Evolutionary conservation across 2,329 filamentous ascomycete species (phyloP).

Genomic region (Colletotrichum liriopes): DNA sequence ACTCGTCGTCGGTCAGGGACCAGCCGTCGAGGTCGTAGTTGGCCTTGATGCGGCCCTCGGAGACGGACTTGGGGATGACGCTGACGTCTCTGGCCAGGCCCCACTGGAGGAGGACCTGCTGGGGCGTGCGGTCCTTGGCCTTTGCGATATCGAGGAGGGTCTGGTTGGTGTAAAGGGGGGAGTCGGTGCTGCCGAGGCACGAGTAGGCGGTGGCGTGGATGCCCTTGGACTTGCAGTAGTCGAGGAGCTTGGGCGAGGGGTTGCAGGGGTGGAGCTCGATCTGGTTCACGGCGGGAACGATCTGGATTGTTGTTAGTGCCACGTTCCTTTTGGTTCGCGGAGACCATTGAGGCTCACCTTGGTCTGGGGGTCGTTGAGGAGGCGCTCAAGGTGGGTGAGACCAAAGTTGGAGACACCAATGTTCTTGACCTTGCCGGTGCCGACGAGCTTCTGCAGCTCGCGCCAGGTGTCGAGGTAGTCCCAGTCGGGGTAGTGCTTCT

Average conservation of each 20-base stretch:
- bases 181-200: constrained; percentile 80
- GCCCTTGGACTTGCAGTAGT: constrained; percentile 79
- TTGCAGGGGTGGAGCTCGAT: constrained; percentile 87
- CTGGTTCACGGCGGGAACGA: constrained; percentile 82
- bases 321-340: too few relatives aligned
- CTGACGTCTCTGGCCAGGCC: constrained; percentile 85
- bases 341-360: constrained; percentile 61
- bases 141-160: constrained; percentile 75
- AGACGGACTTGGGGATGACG: constrained; percentile 90
- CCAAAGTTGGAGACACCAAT: constrained; percentile 92
- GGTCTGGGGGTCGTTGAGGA: constrained; percentile 76
- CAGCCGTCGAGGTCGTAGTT: constrained; percentile 85
- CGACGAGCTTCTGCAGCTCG: constrained; percentile 79
- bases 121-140: constrained; percentile 76
- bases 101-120: constrained; percentile 87
- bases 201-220: constrained; percentile 85
- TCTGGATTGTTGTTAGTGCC: constrained; percentile 51
- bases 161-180: constrained; percentile 77
- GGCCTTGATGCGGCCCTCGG: constrained; percentile 78
- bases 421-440: constrained; percentile 80
- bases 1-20: constrained; percentile 80
- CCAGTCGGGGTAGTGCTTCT: constrained; percentile 83
- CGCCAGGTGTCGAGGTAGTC: constrained; percentile 86
- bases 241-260: constrained; percentile 84
- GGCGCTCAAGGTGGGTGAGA: constrained; percentile 84